phyloP scores from a whole-genome alignment of 2,329 filamentous ascomycete species.

The Chaetomium globosum region DNA sequence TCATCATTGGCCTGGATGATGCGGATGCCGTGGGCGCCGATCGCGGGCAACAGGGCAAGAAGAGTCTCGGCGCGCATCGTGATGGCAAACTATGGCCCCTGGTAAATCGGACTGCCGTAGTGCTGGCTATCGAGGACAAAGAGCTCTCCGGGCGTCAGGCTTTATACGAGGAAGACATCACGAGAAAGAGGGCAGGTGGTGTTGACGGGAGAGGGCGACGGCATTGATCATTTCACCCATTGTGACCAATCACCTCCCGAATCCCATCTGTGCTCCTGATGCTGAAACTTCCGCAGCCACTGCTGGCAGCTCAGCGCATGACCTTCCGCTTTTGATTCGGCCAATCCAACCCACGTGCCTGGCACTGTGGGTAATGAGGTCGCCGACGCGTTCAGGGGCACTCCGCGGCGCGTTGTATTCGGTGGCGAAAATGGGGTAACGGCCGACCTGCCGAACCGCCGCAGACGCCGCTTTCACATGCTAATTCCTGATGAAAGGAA shows the following conservation, averaged over 20 bases:
- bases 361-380: slow-evolving; percentile 4
- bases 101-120: background rate
- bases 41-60: slow-evolving; percentile 26
- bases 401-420: slow-evolving; percentile 18
- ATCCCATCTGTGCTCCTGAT: background rate
- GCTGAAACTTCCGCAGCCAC: slow-evolving; percentile 1
- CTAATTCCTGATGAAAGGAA: background rate
- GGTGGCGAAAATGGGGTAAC: slow-evolving; percentile 19
- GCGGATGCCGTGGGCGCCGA: slow-evolving; percentile 45
- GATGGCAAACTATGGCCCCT: background rate
- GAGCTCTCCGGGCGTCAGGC: background rate
- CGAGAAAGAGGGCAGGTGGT: background rate
- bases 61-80: slow-evolving; percentile 26
- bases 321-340: slow-evolving; percentile 24
- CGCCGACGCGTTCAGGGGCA: background rate
- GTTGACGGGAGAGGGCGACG: background rate
- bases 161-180: slow-evolving; percentile 3
- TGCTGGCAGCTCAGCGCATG: background rate
- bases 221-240: background rate
- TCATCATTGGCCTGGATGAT: slow-evolving; percentile 72
- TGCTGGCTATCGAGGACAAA: background rate
- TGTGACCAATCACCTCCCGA: slow-evolving; percentile 15
- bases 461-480: background rate
- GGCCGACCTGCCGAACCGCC: slow-evolving; percentile 3
- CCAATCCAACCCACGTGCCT: slow-evolving; percentile 13